A percentile compares a stretch with the other conserved stretches of the same genome.
Evolutionary conservation across 2,329 filamentous ascomycete genomes (phyloP).

Genomic region (Fusarium compactum): DNA sequence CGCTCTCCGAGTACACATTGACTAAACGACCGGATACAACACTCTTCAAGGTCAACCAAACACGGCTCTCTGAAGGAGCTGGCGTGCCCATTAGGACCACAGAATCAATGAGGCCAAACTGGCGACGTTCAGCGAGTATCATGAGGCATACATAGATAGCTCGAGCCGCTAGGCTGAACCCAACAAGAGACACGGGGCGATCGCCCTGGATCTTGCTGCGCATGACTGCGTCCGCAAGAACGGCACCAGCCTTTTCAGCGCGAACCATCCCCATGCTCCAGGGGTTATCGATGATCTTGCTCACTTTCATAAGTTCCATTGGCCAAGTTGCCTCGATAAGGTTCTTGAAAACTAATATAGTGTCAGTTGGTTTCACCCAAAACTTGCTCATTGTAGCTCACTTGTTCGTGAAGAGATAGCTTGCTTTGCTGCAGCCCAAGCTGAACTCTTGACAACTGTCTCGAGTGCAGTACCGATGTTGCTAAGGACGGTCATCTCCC

Average conservation of each 20-base stretch:
- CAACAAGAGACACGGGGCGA: slow-evolving; percentile 81
- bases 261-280: slow-evolving; percentile 82
- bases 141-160: slow-evolving; percentile 88
- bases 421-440: slow-evolving; percentile 78
- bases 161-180: slow-evolving; percentile 84
- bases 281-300: slow-evolving; percentile 83
- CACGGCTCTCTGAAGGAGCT: slow-evolving; percentile 75
- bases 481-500: slow-evolving; percentile 81
- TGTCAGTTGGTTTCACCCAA: not conserved
- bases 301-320: slow-evolving; percentile 71
- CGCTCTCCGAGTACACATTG: slow-evolving; percentile 89
- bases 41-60: slow-evolving; percentile 82
- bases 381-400: slow-evolving; percentile 49
- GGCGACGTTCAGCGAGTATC: slow-evolving; percentile 80
- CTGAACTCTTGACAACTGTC: slow-evolving; percentile 80
- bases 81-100: slow-evolving; percentile 88
- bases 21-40: slow-evolving; percentile 87
- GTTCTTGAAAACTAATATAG: slow-evolving; percentile 62
- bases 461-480: slow-evolving; percentile 84
- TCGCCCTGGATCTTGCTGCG: slow-evolving; percentile 83
- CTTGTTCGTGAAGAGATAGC: slow-evolving; percentile 61
- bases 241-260: slow-evolving; percentile 77
- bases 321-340: slow-evolving; percentile 74
- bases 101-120: slow-evolving; percentile 88
- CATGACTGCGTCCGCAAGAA: slow-evolving; percentile 83